These are phyloP conservation scores for Candida stauntonica DNA, from an alignment of 805 yeast species.

Conservation along the genomic window DNA sequence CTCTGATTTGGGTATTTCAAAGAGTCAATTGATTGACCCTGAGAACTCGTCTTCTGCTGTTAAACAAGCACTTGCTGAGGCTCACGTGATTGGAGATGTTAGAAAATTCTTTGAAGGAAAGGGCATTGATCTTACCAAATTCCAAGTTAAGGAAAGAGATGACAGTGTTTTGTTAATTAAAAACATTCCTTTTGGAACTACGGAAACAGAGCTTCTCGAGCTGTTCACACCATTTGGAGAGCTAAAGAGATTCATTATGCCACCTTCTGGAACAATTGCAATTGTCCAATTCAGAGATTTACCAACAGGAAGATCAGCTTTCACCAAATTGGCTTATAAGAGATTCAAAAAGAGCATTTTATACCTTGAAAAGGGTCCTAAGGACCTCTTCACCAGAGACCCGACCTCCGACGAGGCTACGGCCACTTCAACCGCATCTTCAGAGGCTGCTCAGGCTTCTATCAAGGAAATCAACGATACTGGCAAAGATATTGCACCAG, in stretches of 20 bases:
- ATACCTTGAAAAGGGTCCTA: conserved; percentile 93
- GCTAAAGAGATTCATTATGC: conserved; percentile 77
- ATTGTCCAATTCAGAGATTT: conserved; percentile 83
- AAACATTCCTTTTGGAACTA: conserved; percentile 87
- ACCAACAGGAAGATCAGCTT: conserved; percentile 85
- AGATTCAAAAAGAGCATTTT: conserved; percentile 83
- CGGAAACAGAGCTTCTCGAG: conserved; percentile 74
- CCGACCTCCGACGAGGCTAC: conserved; percentile 32
- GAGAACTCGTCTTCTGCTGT: conserved; percentile 86
- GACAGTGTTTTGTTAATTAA: conserved; percentile 80
- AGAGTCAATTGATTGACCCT: conserved; percentile 83
- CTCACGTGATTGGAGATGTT: conserved; percentile 89
- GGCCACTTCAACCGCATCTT: conserved; percentile 23
- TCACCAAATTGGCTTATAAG: conserved; percentile 79
- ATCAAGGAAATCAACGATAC: conserved; percentile 23
- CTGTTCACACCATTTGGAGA: conserved; percentile 79
- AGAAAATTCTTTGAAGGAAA: conserved; percentile 79
- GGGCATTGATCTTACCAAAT: conserved; percentile 79
- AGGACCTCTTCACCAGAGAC: conserved; percentile 63
- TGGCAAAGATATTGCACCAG: conserved; percentile 29
- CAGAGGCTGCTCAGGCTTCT: conserved; percentile 25
- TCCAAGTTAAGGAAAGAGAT: conserved; percentile 63
- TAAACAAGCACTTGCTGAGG: conserved; percentile 95
- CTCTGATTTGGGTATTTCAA: conserved; percentile 71
- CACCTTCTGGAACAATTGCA: conserved; percentile 95